Evolutionary conservation across 805 yeast species (phyloP), one percentile per base, ranked within the genome.

Genomic region (Nakazawaea molendinolei): DNA sequence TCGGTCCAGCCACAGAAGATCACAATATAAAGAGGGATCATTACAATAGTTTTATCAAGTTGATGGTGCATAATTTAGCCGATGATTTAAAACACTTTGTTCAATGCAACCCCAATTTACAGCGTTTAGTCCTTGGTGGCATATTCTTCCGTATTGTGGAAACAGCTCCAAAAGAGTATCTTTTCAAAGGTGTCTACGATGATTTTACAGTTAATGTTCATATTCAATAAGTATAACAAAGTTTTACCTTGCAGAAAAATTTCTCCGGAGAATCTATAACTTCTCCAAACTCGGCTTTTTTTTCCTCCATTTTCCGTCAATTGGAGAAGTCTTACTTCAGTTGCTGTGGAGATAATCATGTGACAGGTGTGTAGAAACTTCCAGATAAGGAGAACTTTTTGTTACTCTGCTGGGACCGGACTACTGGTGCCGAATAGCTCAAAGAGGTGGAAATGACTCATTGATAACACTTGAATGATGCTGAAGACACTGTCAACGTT

Each of bases 91-190:
- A 23, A 10, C 42, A 38, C 23, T 43, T 53, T 27, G 32, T 42
- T 6, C n/a, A 9, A 5, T 23, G 31, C 4, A 41, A 48, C 18
- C 37, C 37, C 1, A 13, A 31, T 4, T 39, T 55, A 22, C 24
- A 38, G 7, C 16, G 19, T 1, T 34, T 55, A 5, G 51, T 50
- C 21, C 38, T 55, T 5, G 60, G 60, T 9, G 60, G 60, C 5
- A 31, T 39, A 8, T 39, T 12, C 19, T 34, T 39, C 29, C 8
- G 17, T 4, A 9, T 52, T 27, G 31, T 31, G 10, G 23, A 38
- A 17, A 9, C 24, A 2, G 6, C 15, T 3, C 14, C 12, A 8
- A 20, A 15, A 2, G 18, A 32, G 14, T 21, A 26, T 5, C 21
- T 31, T 3, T 23, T 44, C 9, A 22, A 18, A 6, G 56, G 49